Percentiles rank a stretch among this genome's conserved stretches.
Conservation (phyloP, 257 asterid species). For the Solanum etuberosum region DNA sequence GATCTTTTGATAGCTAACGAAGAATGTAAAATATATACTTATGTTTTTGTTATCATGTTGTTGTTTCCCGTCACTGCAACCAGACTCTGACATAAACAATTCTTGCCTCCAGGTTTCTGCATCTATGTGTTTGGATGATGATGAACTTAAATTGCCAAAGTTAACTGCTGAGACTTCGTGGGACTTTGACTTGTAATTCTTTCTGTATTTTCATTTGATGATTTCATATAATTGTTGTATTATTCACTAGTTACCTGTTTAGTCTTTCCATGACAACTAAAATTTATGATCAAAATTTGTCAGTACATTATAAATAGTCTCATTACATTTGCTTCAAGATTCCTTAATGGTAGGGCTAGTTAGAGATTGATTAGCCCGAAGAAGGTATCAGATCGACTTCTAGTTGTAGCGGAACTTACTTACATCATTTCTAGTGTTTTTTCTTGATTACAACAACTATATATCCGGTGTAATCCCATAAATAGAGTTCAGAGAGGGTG, state of each 20-base stretch:
- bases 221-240: neutral
- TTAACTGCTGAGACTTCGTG: slow-evolving; percentile 68
- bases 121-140: slow-evolving; percentile 51
- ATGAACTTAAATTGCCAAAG: slow-evolving; percentile 44
- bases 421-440: too few relatives aligned
- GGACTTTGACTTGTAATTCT: slow-evolving; percentile 63
- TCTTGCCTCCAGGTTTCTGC: slow-evolving; percentile 49
- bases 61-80: neutral
- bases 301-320: neutral
- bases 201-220: neutral
- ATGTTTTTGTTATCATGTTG: neutral
- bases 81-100: neutral
- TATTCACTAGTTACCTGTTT: neutral
- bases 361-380: too few relatives aligned
- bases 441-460: neutral
- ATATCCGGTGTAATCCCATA: too few relatives aligned
- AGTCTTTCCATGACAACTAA: neutral
- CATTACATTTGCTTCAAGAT: too few relatives aligned
- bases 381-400: neutral
- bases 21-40: neutral
- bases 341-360: too few relatives aligned
- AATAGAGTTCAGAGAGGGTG: too few relatives aligned
- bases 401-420: neutral
- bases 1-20: neutral
- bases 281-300: neutral